phyloP scores from a whole-genome alignment of 495 filamentous ascomycete species.

The Penicillium atrosanguineum region DNA sequence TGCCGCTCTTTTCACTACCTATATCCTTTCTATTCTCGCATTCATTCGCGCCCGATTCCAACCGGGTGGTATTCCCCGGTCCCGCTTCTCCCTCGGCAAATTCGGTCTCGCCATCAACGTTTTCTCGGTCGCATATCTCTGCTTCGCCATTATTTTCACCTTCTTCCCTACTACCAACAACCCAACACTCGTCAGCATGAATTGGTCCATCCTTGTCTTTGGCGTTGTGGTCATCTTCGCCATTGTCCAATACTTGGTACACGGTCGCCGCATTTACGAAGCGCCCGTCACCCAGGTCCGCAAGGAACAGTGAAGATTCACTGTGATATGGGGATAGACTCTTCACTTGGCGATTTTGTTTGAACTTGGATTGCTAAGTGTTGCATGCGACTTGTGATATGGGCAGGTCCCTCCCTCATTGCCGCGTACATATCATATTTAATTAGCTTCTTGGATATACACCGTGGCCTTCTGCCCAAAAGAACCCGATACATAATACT shows the following conservation, averaged over 20 bases:
- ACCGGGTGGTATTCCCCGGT: constrained; percentile 22
- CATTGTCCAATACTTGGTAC: constrained; percentile 38
- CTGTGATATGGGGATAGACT: not conserved
- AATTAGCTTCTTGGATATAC: constrained; percentile 9
- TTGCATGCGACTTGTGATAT: not conserved
- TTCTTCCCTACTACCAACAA: constrained; percentile 43
- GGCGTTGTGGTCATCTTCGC: constrained; percentile 44
- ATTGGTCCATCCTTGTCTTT: constrained; percentile 42
- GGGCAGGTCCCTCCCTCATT: constrained; percentile 9
- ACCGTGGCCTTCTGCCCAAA: not conserved
- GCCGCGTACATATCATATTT: constrained; percentile 5
- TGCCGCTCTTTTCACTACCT: constrained; percentile 40
- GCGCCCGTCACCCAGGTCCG: constrained; percentile 37
- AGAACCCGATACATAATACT: not conserved
- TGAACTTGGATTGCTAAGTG: not conserved
- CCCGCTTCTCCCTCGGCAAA: constrained; percentile 25
- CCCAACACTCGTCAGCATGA: constrained; percentile 37
- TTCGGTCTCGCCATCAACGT: constrained; percentile 24
- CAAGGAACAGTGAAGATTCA: constrained; percentile 12
- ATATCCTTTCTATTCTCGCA: constrained; percentile 35
- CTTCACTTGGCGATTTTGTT: not conserved
- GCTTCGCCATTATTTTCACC: constrained; percentile 42
- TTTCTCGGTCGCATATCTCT: constrained; percentile 25
- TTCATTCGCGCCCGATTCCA: constrained; percentile 25
- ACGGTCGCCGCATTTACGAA: constrained; percentile 40